phyloP scores from a whole-genome alignment of 1,284 basidiomycete species.

The Ceratobasidium sp. region DNA sequence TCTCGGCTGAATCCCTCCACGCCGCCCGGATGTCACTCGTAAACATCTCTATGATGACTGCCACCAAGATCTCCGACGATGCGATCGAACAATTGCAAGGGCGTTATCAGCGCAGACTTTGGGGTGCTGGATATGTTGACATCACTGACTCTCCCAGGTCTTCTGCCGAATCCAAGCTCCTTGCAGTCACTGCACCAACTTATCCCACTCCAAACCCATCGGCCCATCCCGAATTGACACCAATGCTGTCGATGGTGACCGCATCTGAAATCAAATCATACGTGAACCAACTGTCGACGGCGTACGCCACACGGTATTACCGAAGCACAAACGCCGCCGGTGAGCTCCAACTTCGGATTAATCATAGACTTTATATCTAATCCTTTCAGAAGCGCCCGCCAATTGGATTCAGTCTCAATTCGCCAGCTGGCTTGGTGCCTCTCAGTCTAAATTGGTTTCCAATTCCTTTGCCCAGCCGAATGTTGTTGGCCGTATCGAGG shows the following conservation, averaged over 20 bases:
- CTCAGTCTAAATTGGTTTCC: constrained; percentile 12
- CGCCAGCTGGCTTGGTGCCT: constrained; percentile 18
- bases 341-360: constrained; percentile 4
- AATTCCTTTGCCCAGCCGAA: constrained; percentile 57
- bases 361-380: too few relatives aligned
- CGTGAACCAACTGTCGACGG: constrained; percentile 36
- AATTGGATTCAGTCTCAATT: constrained; percentile 38
- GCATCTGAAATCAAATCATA: constrained; percentile 36
- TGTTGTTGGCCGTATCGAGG: constrained; percentile 62
- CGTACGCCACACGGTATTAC: constrained; percentile 41
- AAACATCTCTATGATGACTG: constrained; percentile 24
- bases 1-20: constrained; percentile 27
- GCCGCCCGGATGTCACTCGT: constrained; percentile 18
- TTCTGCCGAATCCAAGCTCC: background rate
- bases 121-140: constrained; percentile 39
- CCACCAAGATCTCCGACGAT: constrained; percentile 23
- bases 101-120: constrained; percentile 31
- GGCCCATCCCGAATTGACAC: constrained; percentile 38
- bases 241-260: constrained; percentile 38
- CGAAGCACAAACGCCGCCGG: constrained; percentile 36
- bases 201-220: constrained; percentile 38
- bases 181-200: constrained; percentile 18
- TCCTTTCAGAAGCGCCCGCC: constrained; percentile 15
- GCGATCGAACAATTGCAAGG: constrained; percentile 34
- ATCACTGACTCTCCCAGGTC: constrained; percentile 27